These are phyloP conservation scores for Saccharomycopsis fermentans DNA, from an alignment of 805 yeast species.

Conservation along the genomic window DNA sequence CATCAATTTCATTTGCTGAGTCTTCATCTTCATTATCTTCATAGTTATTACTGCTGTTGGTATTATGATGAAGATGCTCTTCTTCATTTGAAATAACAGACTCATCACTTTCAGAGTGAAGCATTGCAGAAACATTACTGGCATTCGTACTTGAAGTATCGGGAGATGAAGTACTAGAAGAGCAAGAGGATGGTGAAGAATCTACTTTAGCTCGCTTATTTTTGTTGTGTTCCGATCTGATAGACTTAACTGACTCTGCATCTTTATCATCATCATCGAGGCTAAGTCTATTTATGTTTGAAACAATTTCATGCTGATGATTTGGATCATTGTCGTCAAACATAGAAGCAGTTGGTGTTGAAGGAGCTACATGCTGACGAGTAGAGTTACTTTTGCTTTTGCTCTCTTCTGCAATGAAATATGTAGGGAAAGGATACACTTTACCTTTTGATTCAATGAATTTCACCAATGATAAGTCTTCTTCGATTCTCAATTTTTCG, in stretches of 20 bases:
- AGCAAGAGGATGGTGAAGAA: constrained; percentile 3
- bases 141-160: constrained; percentile 12
- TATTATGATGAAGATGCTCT: constrained; percentile 4
- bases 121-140: background rate
- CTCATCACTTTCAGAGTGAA: constrained; percentile 13
- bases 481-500: constrained; percentile 7
- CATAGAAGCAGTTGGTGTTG: background rate
- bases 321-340: background rate
- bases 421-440: background rate
- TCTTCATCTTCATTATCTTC: constrained; percentile 17
- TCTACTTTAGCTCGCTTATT: constrained; percentile 19
- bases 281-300: constrained; percentile 16
- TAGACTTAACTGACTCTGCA: constrained; percentile 7
- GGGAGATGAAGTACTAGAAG: constrained; percentile 9
- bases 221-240: constrained; percentile 21
- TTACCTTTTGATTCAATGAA: background rate
- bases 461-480: constrained; percentile 9
- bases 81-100: constrained; percentile 16
- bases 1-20: constrained; percentile 13
- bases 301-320: constrained; percentile 6
- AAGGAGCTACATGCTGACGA: background rate
- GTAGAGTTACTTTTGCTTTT: background rate
- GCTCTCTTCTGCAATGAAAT: background rate
- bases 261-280: constrained; percentile 14
- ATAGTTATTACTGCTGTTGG: constrained; percentile 8